These are phyloP conservation scores for Dothistroma pini DNA, from an alignment of 2,329 filamentous ascomycete species.

Conservation along the genomic window DNA sequence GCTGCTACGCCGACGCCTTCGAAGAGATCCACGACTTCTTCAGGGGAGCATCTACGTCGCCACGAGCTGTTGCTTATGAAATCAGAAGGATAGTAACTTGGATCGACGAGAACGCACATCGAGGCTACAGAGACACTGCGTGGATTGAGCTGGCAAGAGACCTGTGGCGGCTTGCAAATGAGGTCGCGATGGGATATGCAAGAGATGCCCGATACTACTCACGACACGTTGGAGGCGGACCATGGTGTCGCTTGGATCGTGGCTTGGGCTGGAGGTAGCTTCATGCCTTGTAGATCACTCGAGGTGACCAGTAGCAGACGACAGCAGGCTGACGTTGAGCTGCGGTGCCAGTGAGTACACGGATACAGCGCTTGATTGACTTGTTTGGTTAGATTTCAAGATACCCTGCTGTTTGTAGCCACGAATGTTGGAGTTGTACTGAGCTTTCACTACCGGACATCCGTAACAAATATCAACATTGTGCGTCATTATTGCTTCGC, in stretches of 20 bases:
- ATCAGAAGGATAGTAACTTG: conserved; percentile 8
- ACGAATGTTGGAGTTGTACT: not conserved
- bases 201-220: conserved; percentile 7
- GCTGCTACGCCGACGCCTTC: conserved; percentile 5
- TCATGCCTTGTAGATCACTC: not conserved
- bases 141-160: conserved; percentile 8
- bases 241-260: conserved; percentile 4
- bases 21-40: conserved; percentile 15
- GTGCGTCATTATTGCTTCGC: too few relatives aligned
- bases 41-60: not conserved
- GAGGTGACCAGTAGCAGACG: not conserved
- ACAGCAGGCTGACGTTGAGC: not conserved
- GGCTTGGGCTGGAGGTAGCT: not conserved
- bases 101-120: conserved; percentile 4
- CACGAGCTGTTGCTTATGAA: conserved; percentile 3
- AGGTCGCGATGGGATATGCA: conserved; percentile 2
- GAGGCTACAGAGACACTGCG: not conserved
- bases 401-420: not conserved
- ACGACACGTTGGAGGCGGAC: conserved; percentile 7
- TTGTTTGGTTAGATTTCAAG: not conserved
- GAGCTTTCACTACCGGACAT: not conserved
- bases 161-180: not conserved
- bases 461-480: too few relatives aligned
- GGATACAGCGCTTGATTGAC: not conserved
- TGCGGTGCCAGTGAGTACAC: not conserved